phyloP scores from a whole-genome alignment of 2,329 filamentous ascomycete genomes.

The Fusarium tricinctum region DNA sequence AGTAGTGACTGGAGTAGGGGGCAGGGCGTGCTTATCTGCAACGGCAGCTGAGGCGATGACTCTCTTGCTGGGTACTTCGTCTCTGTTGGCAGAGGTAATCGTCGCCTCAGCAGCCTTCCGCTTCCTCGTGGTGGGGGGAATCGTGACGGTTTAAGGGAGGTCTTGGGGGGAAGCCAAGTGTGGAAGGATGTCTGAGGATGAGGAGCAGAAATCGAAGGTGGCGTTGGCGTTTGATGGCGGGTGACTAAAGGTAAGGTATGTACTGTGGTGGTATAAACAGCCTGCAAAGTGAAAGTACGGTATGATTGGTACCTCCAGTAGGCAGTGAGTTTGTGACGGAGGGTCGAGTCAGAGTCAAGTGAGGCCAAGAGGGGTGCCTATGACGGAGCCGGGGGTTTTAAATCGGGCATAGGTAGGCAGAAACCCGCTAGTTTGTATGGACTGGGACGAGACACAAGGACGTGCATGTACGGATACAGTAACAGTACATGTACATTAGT shows the following conservation, averaged over 20 bases:
- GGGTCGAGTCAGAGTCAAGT: constrained; percentile 39
- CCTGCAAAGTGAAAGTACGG: constrained; percentile 1
- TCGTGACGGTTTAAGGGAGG: constrained; percentile 60
- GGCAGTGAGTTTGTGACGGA: constrained; percentile 36
- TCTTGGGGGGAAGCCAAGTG: constrained; percentile 26
- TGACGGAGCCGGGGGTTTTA: constrained; percentile 40
- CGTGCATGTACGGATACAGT: neutral
- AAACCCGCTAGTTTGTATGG: constrained; percentile 22
- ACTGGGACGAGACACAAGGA: constrained; percentile 2
- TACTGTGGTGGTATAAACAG: neutral
- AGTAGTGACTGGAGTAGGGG: constrained; percentile 71
- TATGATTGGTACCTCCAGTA: constrained; percentile 3
- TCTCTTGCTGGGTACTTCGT: constrained; percentile 65
- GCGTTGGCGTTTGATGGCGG: constrained; percentile 42
- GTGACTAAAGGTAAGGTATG: constrained; percentile 35
- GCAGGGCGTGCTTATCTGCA: constrained; percentile 59
- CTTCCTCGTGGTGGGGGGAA: constrained; percentile 72
- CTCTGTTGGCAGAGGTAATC: constrained; percentile 62
- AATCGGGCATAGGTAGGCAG: constrained; percentile 34
- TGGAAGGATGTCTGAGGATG: constrained; percentile 29
- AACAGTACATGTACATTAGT: no score
- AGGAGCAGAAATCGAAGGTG: constrained; percentile 38
- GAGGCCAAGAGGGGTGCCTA: constrained; percentile 43
- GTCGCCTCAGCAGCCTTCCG: constrained; percentile 76
- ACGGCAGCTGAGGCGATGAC: constrained; percentile 68